A percentile compares a stretch with the other conserved stretches of the same genome.
Conservation (phyloP, 2,329 filamentous ascomycete genomes). For the Trichocomaceae sp. region DNA sequence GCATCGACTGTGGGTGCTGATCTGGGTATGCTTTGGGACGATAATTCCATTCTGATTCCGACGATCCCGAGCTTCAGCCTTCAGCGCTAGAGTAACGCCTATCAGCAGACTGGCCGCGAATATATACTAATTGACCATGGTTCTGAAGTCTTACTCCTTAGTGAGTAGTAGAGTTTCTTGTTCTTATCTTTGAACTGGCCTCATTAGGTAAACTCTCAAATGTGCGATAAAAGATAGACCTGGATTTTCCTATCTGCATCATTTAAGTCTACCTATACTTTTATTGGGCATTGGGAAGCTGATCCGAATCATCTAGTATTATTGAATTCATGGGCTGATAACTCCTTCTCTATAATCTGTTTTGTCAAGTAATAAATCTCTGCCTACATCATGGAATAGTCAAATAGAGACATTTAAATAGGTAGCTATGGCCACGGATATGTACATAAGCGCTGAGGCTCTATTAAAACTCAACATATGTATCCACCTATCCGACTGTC, state of each 20-base stretch:
- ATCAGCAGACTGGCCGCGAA: constrained; percentile 16
- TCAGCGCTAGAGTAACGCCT: constrained; percentile 28
- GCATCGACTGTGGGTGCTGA: constrained; percentile 24
- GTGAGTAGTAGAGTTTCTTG: background rate
- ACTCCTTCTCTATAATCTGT: background rate
- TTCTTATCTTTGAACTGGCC: background rate
- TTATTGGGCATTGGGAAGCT: background rate
- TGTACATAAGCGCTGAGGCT: background rate
- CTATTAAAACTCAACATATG: background rate
- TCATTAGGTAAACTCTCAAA: background rate
- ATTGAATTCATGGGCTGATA: background rate
- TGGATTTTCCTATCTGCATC: background rate
- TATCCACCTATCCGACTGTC: constrained; percentile 39
- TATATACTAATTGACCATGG: background rate
- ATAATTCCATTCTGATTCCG: constrained; percentile 22
- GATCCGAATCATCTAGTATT: too few species aligned
- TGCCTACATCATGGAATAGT: background rate
- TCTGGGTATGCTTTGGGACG: constrained; percentile 22
- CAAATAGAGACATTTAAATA: background rate
- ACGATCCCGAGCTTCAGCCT: constrained; percentile 23
- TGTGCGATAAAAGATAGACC: background rate
- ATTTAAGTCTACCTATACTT: background rate
- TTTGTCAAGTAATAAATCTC: too few species aligned
- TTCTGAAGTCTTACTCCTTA: background rate
- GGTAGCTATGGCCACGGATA: background rate